Base-by-base conservation (phyloP, 805 yeast species). In the Candida fluviatilis region DNA sequence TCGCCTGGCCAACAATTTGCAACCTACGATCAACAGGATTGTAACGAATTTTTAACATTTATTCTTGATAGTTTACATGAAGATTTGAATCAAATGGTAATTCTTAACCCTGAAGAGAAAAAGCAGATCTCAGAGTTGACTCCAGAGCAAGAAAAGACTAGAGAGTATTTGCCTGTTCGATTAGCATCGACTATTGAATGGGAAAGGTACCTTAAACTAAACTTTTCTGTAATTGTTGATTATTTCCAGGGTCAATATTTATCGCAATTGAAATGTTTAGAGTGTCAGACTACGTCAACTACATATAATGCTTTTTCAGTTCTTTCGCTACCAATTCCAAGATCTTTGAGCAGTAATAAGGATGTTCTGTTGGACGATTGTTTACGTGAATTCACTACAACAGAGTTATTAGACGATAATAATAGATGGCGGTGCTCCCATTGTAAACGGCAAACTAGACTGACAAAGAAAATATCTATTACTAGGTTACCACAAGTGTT, bases 121-220 rank as follows among this genome's bases (percentile, higher is more conserved):
- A 55, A 50, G 34, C 51, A 56, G 3, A 58, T 68, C 10, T 76
- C 81, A 11, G 80, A 76, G 36, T 53, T 69, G 19, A 60, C 72
- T 5, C 62, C 62, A 0, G 80, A 75, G 37, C 93, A 89, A 45
- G 96, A 89, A 54, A 66, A 67, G 26, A 63, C 72, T 12, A 68
- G 96, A 31, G 98, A 90, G 54, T 60, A 61, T 18, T 60, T 87
- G 51, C 84, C 95, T 0, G 71, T 88, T 2, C 70, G 96, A 40
- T 67, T 84, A 18, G 96, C 95, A 0, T 81, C 95, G 0, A 76
- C 93, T 0, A 77, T 88, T 35, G 96, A 90, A 55, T 90, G 98
- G 98, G 95, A 86, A 52, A 66, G 95, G 40, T 88, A 88, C 55
- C 64, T 87, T 39, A 80, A 79, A 41, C 74, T 85, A 15, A 88